Conservation (phyloP, 805 yeast genomes). For the Lachancea waltii region DNA sequence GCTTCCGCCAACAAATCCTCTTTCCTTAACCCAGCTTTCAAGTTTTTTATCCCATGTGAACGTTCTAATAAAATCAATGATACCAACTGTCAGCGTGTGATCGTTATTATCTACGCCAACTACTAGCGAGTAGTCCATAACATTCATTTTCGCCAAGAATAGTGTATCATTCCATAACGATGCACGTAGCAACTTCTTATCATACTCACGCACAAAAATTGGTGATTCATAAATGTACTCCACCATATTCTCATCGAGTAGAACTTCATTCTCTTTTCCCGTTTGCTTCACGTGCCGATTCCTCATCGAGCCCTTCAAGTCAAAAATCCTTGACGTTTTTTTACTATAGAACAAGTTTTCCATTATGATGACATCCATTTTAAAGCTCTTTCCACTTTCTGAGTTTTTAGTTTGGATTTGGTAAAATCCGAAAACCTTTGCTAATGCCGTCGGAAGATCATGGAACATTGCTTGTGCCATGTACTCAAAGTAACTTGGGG, state of each 20-base stretch:
- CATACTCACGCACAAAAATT: slow-evolving; percentile 85
- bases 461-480: slow-evolving; percentile 93
- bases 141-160: slow-evolving; percentile 92
- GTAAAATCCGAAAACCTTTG: slow-evolving; percentile 92
- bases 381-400: slow-evolving; percentile 64
- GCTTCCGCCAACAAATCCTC: slow-evolving; percentile 77
- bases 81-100: slow-evolving; percentile 79
- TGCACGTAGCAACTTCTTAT: slow-evolving; percentile 76
- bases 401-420: slow-evolving; percentile 85
- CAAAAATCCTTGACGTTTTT: slow-evolving; percentile 81
- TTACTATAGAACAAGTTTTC: slow-evolving; percentile 87
- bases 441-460: slow-evolving; percentile 88
- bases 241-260: slow-evolving; percentile 95
- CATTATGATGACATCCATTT: slow-evolving; percentile 90
- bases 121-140: slow-evolving; percentile 95
- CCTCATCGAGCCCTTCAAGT: slow-evolving; percentile 95
- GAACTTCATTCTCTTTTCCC: slow-evolving; percentile 89
- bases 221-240: slow-evolving; percentile 97
- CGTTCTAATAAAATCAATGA: slow-evolving; percentile 87
- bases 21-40: slow-evolving; percentile 98
- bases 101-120: slow-evolving; percentile 77
- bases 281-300: slow-evolving; percentile 96
- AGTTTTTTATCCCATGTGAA: slow-evolving; percentile 98
- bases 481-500: slow-evolving; percentile 93
- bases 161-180: slow-evolving; percentile 93